Base-by-base conservation (phyloP, 1,139 yeast species). In the Saccharomyces hybrid region DNA sequence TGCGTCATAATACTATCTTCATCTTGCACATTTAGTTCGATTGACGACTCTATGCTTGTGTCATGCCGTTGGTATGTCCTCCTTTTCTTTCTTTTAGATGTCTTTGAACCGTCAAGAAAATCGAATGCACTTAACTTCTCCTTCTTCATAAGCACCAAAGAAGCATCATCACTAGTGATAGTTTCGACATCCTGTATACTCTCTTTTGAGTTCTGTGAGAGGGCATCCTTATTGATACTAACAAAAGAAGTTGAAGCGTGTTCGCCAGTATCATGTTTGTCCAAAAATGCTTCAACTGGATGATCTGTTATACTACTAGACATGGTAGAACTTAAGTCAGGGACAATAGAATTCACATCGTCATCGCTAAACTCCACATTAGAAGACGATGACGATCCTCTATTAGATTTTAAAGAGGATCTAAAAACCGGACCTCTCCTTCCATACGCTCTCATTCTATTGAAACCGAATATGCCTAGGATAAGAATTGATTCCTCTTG, bases 41-140 rank as follows among this genome's bases (percentile, higher is more conserved):
- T 48, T 9, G 34, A 24, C 7, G 32, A 28, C 6, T 42, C 55
- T 9, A 48, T 50, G 48, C 21, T 21, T 5, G 12, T 34, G 19
- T 16, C 46, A 47, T 54, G 55, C 21, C 54, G 53, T 26, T 62
- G 58, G 38, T 57, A 58, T 11, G 60, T 63, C 48, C 54, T 57
- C 42, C 64, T 60, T 47, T 60, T 60, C 56, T 60, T 62, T 47
- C 44, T 52, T 16, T 42, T 52, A 1, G 38, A 47, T 14, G 49
- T 52, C 9, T 53, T 46, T 9, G 55, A 46, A 29, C 54, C 53
- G 48, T 63, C 62, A 29, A 66, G 46, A 48, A 66, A 58, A 38
- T 62, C 63, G 47, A 64, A 62, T 1, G 60, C 60, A 16, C 55
- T 56, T 31, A 57, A 46, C 12, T 51, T 38, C 29, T 19, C 27